A percentile compares a stretch with the other conserved stretches of the same genome.
phyloP scores from a whole-genome alignment of 2,329 filamentous ascomycete genomes.

The Phaeomoniella chlamydospora region DNA sequence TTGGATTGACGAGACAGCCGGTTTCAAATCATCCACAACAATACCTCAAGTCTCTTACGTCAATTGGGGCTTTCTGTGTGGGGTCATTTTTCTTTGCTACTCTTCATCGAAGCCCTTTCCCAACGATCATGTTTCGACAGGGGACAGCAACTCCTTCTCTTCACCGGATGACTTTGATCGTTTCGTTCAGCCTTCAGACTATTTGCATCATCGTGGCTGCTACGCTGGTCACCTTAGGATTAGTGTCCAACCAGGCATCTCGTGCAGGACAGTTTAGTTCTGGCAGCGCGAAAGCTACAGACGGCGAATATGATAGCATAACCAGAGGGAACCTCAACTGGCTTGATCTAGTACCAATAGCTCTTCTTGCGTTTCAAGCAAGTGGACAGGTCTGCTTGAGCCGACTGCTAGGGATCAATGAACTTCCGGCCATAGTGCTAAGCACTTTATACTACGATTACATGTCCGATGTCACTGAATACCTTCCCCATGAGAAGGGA shows the following conservation, averaged over 20 bases:
- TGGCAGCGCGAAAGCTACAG: not conserved
- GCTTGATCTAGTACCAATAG: slow-evolving; percentile 19
- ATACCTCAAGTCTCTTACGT: slow-evolving; percentile 23
- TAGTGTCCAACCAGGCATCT: slow-evolving; percentile 14
- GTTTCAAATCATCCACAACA: slow-evolving; percentile 22
- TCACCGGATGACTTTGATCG: slow-evolving; percentile 21
- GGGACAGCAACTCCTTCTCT: slow-evolving; percentile 5
- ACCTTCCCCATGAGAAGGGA: not conserved
- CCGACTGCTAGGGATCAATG: slow-evolving; percentile 24
- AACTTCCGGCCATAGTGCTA: slow-evolving; percentile 30
- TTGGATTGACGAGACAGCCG: slow-evolving; percentile 25
- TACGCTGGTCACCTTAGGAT: slow-evolving; percentile 17
- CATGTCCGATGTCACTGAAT: slow-evolving; percentile 8
- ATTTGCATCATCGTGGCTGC: slow-evolving; percentile 19
- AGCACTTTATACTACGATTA: slow-evolving; percentile 32
- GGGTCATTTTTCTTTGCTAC: slow-evolving; percentile 25
- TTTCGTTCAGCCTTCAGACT: slow-evolving; percentile 24
- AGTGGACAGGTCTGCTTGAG: slow-evolving; percentile 27
- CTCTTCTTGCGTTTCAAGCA: slow-evolving; percentile 25
- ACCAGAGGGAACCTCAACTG: slow-evolving; percentile 6
- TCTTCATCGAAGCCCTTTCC: slow-evolving; percentile 17
- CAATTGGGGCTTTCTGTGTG: slow-evolving; percentile 21
- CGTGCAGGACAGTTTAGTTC: not conserved
- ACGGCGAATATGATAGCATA: not conserved
- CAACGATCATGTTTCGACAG: slow-evolving; percentile 1